Conservation (phyloP, 1,284 basidiomycete genomes). For the Trichosporon sp. region DNA sequence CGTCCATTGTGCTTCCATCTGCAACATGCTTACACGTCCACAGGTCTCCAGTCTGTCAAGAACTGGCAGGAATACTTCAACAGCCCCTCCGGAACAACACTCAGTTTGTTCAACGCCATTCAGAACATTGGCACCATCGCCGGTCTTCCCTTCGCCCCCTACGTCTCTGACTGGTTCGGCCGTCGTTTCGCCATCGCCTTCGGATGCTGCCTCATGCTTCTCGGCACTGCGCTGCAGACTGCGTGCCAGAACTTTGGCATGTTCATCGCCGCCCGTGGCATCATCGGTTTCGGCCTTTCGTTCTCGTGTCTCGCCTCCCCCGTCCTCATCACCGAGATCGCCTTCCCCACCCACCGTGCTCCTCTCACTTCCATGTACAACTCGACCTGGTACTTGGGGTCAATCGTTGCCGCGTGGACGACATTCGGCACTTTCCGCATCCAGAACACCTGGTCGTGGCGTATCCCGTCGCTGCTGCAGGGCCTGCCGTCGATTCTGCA, state of each 20-base stretch:
- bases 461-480: slow-evolving; percentile 58
- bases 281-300: slow-evolving; percentile 67
- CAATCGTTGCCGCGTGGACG: slow-evolving; percentile 30
- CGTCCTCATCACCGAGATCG: slow-evolving; percentile 73
- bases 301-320: slow-evolving; percentile 64
- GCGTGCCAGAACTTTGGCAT: slow-evolving; percentile 66
- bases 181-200: slow-evolving; percentile 52
- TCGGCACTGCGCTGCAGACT: slow-evolving; percentile 44
- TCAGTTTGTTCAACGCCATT: slow-evolving; percentile 42
- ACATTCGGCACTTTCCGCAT: slow-evolving; percentile 45
- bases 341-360: slow-evolving; percentile 75
- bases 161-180: slow-evolving; percentile 35
- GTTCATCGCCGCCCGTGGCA: slow-evolving; percentile 60
- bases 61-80: slow-evolving; percentile 27
- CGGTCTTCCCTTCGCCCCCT: slow-evolving; percentile 42
- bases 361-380: slow-evolving; percentile 50
- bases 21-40: slow-evolving; percentile 35
- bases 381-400: slow-evolving; percentile 36
- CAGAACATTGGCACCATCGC: slow-evolving; percentile 38
- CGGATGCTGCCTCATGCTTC: slow-evolving; percentile 36
- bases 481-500: slow-evolving; percentile 50
- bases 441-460: slow-evolving; percentile 44
- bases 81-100: slow-evolving; percentile 7
- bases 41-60: slow-evolving; percentile 27
- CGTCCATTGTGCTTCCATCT: too few species aligned